Evolutionary conservation across 208 protist species (phyloP).

Genomic region (Kentomonas sorsogonicus): DNA sequence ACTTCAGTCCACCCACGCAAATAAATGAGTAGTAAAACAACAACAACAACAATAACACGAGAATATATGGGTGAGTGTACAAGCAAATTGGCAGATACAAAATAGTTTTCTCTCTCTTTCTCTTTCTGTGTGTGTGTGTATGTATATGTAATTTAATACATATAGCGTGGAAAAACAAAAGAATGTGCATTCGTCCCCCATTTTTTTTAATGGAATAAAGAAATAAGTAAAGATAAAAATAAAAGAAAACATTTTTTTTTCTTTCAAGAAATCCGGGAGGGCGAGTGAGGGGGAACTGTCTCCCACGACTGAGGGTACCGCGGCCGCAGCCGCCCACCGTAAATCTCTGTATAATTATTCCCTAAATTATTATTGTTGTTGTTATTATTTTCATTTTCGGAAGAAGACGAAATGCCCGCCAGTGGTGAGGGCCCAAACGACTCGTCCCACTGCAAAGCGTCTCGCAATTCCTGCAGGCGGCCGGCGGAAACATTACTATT

Average conservation of each 20-base stretch:
- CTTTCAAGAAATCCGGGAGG: slow-evolving; percentile 31
- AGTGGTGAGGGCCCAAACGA: slow-evolving; percentile 5
- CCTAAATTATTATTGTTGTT: slow-evolving; percentile 3
- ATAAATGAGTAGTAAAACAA: too few species aligned
- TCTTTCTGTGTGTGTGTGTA: too few species aligned
- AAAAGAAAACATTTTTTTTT: slow-evolving; percentile 7
- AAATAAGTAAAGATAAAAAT: slow-evolving; percentile 11
- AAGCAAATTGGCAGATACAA: slow-evolving; percentile 7
- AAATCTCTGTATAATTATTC: slow-evolving; percentile 44
- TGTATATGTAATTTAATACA: too few species aligned
- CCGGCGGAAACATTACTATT: too few species aligned
- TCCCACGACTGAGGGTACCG: slow-evolving; percentile 84
- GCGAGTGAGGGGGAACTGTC: slow-evolving; percentile 79
- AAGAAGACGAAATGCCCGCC: not conserved
- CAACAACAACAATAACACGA: slow-evolving; percentile 9
- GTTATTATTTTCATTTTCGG: slow-evolving; percentile 2
- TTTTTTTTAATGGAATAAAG: too few species aligned
- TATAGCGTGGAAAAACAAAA: too few species aligned
- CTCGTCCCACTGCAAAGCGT: slow-evolving; percentile 41
- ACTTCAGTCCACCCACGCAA: too few species aligned
- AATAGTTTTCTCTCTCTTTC: not conserved
- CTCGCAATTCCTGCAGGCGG: slow-evolving; percentile 50
- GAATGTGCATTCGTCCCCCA: too few species aligned
- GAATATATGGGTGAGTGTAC: too few species aligned
- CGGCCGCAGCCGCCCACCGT: slow-evolving; percentile 66